These are phyloP conservation scores for Heritiera fomes DNA, from an alignment of 345 rosid species.

Conservation along the genomic window DNA sequence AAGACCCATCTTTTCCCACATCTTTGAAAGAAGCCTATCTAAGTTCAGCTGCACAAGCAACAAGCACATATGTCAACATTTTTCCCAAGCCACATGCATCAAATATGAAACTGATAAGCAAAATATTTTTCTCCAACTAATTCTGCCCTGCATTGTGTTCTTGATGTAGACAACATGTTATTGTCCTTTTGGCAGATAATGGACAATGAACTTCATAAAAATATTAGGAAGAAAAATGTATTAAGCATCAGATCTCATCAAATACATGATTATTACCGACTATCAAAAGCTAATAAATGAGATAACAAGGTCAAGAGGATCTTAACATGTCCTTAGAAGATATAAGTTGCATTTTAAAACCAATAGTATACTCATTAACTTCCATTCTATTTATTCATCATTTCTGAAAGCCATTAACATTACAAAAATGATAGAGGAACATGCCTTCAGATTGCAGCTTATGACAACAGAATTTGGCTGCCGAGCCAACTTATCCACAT, in stretches of 20 bases:
- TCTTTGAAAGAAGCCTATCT: conserved; percentile 88
- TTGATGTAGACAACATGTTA: neutral
- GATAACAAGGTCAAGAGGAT: too few species aligned
- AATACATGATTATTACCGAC: neutral
- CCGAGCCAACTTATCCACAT: conserved; percentile 87
- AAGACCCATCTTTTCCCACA: conserved; percentile 98
- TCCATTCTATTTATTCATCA: neutral
- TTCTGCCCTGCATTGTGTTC: neutral
- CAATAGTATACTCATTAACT: neutral
- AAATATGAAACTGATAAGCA: neutral
- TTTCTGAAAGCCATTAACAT: neutral
- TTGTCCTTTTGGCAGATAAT: neutral
- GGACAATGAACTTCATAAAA: neutral
- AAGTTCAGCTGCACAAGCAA: conserved; percentile 77
- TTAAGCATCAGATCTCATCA: neutral
- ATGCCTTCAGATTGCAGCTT: conserved; percentile 94
- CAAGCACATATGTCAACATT: conserved; percentile 22
- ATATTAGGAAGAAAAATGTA: neutral
- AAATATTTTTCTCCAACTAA: conserved; percentile 12
- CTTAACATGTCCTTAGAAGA: too few species aligned
- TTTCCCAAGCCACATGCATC: conserved; percentile 17
- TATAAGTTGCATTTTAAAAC: too few species aligned
- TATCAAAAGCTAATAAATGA: neutral
- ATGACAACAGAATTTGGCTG: conserved; percentile 93
- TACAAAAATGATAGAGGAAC: conserved; percentile 25